A percentile compares a stretch with the other conserved stretches of the same genome.
These are phyloP conservation scores for Coemansia sp. DNA, from an alignment of 192 early-diverging fungal species.

Conservation along the genomic window DNA sequence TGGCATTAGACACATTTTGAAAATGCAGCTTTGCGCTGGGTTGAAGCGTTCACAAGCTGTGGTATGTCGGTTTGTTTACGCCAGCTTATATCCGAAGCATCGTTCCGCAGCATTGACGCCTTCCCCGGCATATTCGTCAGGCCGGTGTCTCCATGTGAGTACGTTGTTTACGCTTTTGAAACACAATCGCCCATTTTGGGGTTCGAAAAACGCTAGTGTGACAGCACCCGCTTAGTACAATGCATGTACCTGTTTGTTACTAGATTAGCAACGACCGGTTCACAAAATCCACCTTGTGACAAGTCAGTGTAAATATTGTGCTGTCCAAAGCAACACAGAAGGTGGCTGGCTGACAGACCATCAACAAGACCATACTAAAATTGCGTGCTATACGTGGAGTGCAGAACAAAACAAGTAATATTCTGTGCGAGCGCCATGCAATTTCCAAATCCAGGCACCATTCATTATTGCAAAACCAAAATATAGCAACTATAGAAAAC, in stretches of 20 bases:
- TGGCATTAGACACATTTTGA: too few relatives aligned
- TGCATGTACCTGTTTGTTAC: background rate
- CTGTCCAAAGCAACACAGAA: background rate
- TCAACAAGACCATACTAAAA: background rate
- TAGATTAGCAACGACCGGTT: background rate
- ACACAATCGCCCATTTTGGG: background rate
- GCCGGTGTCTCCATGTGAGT: background rate
- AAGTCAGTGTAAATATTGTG: background rate
- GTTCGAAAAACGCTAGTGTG: background rate
- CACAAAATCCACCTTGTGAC: conserved; percentile 1
- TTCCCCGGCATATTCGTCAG: background rate
- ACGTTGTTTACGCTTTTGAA: background rate
- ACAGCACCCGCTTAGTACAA: background rate
- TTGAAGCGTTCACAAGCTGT: too few relatives aligned
- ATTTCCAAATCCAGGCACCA: background rate
- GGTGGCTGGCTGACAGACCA: too few relatives aligned
- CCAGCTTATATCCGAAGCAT: too few relatives aligned
- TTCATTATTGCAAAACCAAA: background rate
- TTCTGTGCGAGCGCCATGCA: background rate
- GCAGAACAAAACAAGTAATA: background rate
- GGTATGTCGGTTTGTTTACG: too few relatives aligned
- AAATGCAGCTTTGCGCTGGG: too few relatives aligned
- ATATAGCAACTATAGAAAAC: conserved; percentile 6
- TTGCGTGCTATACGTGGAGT: conserved; percentile 2
- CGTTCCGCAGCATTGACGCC: background rate